These are phyloP conservation scores for Coprinellus micaceus DNA, from an alignment of 768 basidiomycete species.

Conservation along the genomic window DNA sequence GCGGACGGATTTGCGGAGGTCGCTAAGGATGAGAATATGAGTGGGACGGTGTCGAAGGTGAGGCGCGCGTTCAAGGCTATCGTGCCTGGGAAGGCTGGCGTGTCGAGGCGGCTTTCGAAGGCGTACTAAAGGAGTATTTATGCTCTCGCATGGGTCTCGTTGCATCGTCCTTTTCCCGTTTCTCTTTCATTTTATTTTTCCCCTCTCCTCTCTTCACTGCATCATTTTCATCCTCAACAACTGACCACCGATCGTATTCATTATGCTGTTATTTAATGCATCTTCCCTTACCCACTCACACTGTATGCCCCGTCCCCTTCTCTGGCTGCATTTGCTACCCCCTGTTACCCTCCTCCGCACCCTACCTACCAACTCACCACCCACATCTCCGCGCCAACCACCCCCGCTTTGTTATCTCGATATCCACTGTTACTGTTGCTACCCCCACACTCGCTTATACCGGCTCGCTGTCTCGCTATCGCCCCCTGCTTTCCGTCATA, in stretches of 20 bases:
- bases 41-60: constrained; percentile 52
- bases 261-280: background rate
- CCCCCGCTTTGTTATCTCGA: too few relatives aligned
- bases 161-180: background rate
- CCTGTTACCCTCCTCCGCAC: too few relatives aligned
- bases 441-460: too few relatives aligned
- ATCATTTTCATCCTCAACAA: background rate
- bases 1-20: constrained; percentile 62
- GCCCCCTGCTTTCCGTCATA: too few relatives aligned
- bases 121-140: constrained; percentile 2
- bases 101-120: constrained; percentile 48
- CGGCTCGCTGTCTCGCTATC: too few relatives aligned
- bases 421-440: too few relatives aligned
- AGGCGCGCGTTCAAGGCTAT: constrained; percentile 75
- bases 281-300: too few relatives aligned
- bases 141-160: too few relatives aligned
- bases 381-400: too few relatives aligned
- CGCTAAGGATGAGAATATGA: constrained; percentile 35
- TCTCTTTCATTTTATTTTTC: background rate
- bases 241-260: background rate
- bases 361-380: too few relatives aligned
- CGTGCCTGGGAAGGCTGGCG: constrained; percentile 59
- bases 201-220: background rate
- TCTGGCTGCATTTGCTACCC: too few relatives aligned
- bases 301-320: too few relatives aligned